Evolutionary conservation across 148 eudicot species (phyloP).

Genomic region (Persicaria maculosa): DNA sequence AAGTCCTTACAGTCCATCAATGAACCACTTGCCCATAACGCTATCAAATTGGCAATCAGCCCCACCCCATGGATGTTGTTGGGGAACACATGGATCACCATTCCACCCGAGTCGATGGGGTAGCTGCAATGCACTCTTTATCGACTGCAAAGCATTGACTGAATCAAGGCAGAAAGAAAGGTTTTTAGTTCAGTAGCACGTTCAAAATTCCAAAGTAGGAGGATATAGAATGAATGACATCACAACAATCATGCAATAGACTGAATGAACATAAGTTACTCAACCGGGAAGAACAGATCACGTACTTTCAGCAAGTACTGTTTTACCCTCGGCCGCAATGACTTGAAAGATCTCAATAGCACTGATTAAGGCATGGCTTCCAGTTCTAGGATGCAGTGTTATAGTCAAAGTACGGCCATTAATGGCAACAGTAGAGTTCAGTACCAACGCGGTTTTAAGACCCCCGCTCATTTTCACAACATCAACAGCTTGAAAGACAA

Average conservation of each 20-base stretch:
- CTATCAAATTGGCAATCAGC: slow-evolving; percentile 81
- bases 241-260: not conserved
- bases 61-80: slow-evolving; percentile 98
- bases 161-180: not conserved
- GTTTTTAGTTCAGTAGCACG: not conserved
- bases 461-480: slow-evolving; percentile 68
- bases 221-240: not conserved
- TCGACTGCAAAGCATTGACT: slow-evolving; percentile 71
- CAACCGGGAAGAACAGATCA: not conserved
- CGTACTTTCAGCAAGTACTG: slow-evolving; percentile 70
- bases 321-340: slow-evolving; percentile 69
- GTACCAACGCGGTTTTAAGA: slow-evolving; percentile 58
- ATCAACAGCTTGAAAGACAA: slow-evolving; percentile 58
- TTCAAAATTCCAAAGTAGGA: not conserved
- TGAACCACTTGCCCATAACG: slow-evolving; percentile 60
- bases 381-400: slow-evolving; percentile 50
- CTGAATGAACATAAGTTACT: not conserved
- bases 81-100: slow-evolving; percentile 99
- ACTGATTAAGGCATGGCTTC: slow-evolving; percentile 56
- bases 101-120: slow-evolving; percentile 99
- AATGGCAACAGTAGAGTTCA: slow-evolving; percentile 71
- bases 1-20: slow-evolving; percentile 85
- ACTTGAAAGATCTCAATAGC: slow-evolving; percentile 85
- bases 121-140: slow-evolving; percentile 78
- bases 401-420: slow-evolving; percentile 77